phyloP scores from a whole-genome alignment of 352 stramenopile genomes.

The Pythium rhizo-oryzae region DNA sequence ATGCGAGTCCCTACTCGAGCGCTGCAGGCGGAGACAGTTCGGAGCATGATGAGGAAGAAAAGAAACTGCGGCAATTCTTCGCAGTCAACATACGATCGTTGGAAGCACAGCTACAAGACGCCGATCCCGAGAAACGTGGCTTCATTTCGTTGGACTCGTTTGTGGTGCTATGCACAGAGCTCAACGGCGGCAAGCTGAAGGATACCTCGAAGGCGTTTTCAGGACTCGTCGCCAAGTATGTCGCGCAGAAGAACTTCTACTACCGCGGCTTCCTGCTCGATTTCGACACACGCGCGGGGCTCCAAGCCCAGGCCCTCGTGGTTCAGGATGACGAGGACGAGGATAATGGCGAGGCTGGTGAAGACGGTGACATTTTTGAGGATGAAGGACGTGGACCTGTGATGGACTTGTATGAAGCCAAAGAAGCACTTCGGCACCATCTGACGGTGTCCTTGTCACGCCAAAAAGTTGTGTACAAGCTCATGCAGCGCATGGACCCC shows the following conservation, averaged over 20 bases:
- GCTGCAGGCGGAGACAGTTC: slow-evolving; percentile 16
- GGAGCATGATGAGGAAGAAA: slow-evolving; percentile 41
- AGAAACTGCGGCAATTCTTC: slow-evolving; percentile 51
- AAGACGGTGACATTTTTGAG: slow-evolving; percentile 29
- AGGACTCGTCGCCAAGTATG: slow-evolving; percentile 50
- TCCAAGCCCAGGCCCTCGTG: slow-evolving; percentile 55
- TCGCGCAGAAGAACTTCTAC: slow-evolving; percentile 60
- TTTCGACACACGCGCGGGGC: slow-evolving; percentile 49
- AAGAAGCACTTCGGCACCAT: slow-evolving; percentile 52
- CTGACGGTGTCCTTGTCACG: slow-evolving; percentile 44
- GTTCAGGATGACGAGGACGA: slow-evolving; percentile 57
- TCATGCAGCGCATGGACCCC: slow-evolving; percentile 61
- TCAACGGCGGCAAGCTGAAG: slow-evolving; percentile 37
- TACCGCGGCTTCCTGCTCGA: slow-evolving; percentile 75
- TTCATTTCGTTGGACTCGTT: slow-evolving; percentile 54
- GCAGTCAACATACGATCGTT: slow-evolving; percentile 41
- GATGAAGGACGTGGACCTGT: neutral
- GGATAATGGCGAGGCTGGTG: neutral
- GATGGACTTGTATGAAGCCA: slow-evolving; percentile 49
- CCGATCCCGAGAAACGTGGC: slow-evolving; percentile 52
- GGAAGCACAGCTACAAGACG: slow-evolving; percentile 38
- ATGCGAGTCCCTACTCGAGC: neutral
- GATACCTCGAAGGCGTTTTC: slow-evolving; percentile 38
- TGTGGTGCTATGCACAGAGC: slow-evolving; percentile 40
- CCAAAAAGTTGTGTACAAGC: slow-evolving; percentile 64